A percentile compares a stretch with the other conserved stretches of the same genome.
Evolutionary conservation across 768 basidiomycete genomes (phyloP).

Genomic region (Mycena metata): DNA sequence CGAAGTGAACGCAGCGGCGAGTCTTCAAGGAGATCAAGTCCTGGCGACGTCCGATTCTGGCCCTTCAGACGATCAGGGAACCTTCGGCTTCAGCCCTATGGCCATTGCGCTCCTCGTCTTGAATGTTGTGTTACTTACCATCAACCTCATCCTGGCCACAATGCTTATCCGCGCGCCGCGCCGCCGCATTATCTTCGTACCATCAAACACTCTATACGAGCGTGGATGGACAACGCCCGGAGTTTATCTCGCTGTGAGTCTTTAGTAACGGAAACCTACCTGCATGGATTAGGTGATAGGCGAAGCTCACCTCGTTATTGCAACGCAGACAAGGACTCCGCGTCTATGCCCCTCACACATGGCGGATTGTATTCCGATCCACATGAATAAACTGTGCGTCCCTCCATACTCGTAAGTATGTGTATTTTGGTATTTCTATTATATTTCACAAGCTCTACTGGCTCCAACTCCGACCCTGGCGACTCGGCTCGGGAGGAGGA

Average conservation of each 20-base stretch:
- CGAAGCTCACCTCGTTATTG: background rate
- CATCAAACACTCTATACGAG: background rate
- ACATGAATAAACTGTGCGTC: background rate
- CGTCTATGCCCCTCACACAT: conserved; percentile 4
- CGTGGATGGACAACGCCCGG: background rate
- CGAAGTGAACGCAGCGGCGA: background rate
- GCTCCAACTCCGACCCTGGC: background rate
- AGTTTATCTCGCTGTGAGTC: background rate
- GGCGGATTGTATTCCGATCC: background rate
- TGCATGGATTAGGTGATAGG: background rate
- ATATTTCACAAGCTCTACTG: background rate
- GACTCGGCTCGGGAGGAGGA: conserved; percentile 1
- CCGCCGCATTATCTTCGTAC: background rate
- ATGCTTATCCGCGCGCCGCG: conserved; percentile 10
- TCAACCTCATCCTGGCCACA: background rate
- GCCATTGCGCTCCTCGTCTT: background rate
- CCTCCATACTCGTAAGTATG: background rate
- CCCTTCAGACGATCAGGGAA: background rate
- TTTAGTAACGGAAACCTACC: background rate
- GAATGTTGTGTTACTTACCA: background rate
- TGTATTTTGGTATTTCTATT: background rate
- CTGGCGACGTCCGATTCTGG: background rate
- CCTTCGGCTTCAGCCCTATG: background rate
- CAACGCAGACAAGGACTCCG: conserved; percentile 3
- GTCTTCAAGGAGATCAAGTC: background rate